Base-by-base conservation (phyloP, 2,329 filamentous ascomycete genomes). In the Grosmannia serpens region DNA sequence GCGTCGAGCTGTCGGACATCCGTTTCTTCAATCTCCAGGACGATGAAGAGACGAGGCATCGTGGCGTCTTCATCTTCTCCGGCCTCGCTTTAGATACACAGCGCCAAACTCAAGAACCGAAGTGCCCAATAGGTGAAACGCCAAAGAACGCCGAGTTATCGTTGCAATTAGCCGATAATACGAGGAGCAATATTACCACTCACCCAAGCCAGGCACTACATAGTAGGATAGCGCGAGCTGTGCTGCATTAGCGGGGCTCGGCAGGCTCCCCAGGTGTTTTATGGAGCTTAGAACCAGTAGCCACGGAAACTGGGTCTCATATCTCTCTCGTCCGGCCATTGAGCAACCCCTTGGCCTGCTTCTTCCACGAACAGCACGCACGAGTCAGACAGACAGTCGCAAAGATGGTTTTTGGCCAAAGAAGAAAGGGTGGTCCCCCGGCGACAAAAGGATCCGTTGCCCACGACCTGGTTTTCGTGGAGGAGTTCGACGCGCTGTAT, bases 401-500 rank as follows among this genome's bases (percentile, higher is more conserved):
- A 44, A 44, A 44, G 17, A 56, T 56, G 44, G 27, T 10, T 22
- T 35, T 50, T 20, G 55, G 46, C 13, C 15, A 24, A 17, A 47
- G n/a, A n/a, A 31, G 27, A n/a, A 33, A 26, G 44, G 22, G 2
- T n/a, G 47, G 17, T 4, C 1, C 47, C 24, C 15, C 47, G 4
- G 33, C 13, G 3, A 5, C 31, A 17, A 49, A 31, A 2, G 26
- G 5, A 20, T 20, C 22, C 26, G 20, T 71, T 55, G 69, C 73
- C 55, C 70, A 74, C 62, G 68, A 75, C 60, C 65, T 79, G 59
- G 70, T 80, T 46, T 62, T 71, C 27, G 74, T 78, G 57, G 75
- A 79, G 35, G 79, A 81, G 66, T 81, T 81, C 63, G 78, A 81
- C 66, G 78, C 77, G 53, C 69, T 81, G 79, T 81, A 70, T 64